Base-by-base conservation (phyloP, 2,329 filamentous ascomycete genomes). In the Pyrenochaeta sp. region DNA sequence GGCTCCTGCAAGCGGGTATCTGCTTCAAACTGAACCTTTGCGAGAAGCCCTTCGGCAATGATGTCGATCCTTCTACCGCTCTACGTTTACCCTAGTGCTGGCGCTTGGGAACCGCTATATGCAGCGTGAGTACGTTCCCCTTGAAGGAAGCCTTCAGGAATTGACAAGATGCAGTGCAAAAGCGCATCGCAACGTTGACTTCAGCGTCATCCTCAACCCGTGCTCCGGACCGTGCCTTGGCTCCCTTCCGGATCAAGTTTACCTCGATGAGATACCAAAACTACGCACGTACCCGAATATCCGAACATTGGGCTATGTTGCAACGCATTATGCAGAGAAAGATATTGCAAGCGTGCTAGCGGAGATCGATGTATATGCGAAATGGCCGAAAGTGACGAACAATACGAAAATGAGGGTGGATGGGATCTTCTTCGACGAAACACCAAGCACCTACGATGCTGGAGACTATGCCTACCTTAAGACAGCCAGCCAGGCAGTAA, bases 361-460 rank as follows among this genome's bases (percentile, higher is more conserved):
- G 39, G 84, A 86, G 60, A 79, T 86, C 30, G 74, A 78, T 47
- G 76, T 73, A 5, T 86, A 85, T 58, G 78, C 79, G 6, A 77
- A 72, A 12, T 85, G 83, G 83, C 74, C 74, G 40, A 74, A 71
- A 49, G n/a, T 64, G 1, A 54, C 67, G 19, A 75, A 74, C 32
- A 76, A 78, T 50, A 71, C 74, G 2, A 73, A 74, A 37, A 69
- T 84, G 52, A 73, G 75, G 28, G 74, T 85, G 47, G 78, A 79
- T 44, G 83, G 83, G 50, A 83, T 85, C 60, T 85, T 85, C 69
- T 79, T 85, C 50, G 83, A 85, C 61, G 83, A 85, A 73, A 80
- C 80, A 12, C 83, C 83, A 0, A 65, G 67, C 44, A 62, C 57
- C 24, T 74, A 67, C 51, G 49, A 61, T 25, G 30, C 37, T 1